Conservation (phyloP, 805 yeast species). For the Candida taoyuanica region DNA sequence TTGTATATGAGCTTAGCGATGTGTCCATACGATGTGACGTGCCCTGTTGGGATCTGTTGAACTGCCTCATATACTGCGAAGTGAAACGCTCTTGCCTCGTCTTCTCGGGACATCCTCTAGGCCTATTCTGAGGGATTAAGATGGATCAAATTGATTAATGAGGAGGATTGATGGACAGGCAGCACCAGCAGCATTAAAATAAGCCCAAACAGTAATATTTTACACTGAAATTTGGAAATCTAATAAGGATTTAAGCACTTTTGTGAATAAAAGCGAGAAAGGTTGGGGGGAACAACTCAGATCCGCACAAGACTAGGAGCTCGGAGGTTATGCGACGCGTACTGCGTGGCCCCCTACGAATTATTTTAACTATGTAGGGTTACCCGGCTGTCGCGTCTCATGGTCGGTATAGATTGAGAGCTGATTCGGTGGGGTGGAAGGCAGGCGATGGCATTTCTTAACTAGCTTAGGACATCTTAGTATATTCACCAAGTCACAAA, state of each 20-base stretch:
- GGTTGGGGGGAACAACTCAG: too few species aligned
- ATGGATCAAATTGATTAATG: too few species aligned
- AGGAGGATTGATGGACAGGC: background rate
- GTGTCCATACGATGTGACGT: conserved; percentile 71
- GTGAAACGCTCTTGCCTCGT: conserved; percentile 55
- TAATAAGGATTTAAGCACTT: background rate
- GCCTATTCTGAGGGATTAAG: too few species aligned
- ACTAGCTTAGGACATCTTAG: too few species aligned
- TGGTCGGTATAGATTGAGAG: too few species aligned
- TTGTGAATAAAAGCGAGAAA: background rate
- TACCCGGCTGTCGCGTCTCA: background rate
- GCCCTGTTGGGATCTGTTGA: conserved; percentile 52
- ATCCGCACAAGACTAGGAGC: too few species aligned
- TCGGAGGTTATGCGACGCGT: background rate
- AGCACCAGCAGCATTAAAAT: background rate
- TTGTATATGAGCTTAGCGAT: conserved; percentile 57
- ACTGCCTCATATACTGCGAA: conserved; percentile 54
- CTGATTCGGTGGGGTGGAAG: background rate
- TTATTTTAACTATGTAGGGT: too few species aligned
- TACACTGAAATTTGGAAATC: background rate
- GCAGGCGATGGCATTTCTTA: background rate
- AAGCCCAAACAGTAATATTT: background rate
- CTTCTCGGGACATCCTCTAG: conserved; percentile 14
- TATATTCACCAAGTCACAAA: too few species aligned
- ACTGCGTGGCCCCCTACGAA: too few species aligned